Evolutionary conservation across 257 asterid species (phyloP).

Genomic region (Jasminum sambac): DNA sequence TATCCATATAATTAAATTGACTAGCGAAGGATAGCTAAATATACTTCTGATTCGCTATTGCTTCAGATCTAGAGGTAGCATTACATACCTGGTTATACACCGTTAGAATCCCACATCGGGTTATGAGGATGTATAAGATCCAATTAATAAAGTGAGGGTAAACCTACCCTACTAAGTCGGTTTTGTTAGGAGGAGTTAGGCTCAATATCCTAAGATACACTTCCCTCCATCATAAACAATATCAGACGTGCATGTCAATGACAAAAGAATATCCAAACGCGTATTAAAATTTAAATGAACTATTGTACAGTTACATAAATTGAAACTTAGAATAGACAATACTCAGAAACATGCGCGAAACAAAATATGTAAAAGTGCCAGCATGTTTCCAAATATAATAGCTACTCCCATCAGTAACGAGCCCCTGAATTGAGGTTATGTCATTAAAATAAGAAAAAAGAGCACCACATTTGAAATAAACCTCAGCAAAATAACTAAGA

Average conservation of each 20-base stretch:
- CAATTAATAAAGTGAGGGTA: too few species aligned
- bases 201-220: not conserved
- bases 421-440: not conserved
- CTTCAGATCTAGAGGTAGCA: too few species aligned
- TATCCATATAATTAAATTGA: too few species aligned
- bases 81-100: too few species aligned
- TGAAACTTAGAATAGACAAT: not conserved
- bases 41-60: too few species aligned
- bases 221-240: not conserved
- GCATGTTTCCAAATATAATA: not conserved
- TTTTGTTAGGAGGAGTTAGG: too few species aligned
- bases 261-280: not conserved
- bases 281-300: not conserved
- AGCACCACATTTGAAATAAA: not conserved
- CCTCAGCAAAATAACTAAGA: not conserved
- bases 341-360: not conserved
- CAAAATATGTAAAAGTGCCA: not conserved
- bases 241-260: not conserved
- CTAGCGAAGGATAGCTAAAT: too few species aligned
- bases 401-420: not conserved
- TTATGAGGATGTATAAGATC: too few species aligned
- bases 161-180: too few species aligned
- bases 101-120: too few species aligned
- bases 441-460: not conserved
- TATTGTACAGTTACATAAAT: not conserved